phyloP scores from a whole-genome alignment of 1,284 basidiomycete species.

The Hypsizygus ulmarius region DNA sequence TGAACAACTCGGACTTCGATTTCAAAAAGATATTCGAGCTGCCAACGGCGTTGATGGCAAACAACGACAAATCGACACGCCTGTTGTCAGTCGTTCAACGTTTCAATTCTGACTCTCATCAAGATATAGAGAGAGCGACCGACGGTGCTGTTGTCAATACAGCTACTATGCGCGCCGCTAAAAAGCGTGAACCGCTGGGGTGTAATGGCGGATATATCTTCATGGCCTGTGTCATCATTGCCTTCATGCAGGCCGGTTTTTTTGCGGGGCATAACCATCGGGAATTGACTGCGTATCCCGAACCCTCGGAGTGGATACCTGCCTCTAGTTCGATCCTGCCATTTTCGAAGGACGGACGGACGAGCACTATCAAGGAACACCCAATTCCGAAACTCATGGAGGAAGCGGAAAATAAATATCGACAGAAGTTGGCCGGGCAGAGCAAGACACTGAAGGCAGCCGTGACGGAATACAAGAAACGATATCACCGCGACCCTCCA shows the following conservation, averaged over 20 bases:
- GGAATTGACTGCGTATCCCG: constrained; percentile 11
- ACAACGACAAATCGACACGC: constrained; percentile 5
- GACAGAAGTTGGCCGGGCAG: constrained; percentile 66
- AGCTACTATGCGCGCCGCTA: constrained; percentile 16
- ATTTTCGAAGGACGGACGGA: constrained; percentile 10
- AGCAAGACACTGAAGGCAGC: constrained; percentile 75
- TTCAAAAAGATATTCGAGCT: not conserved
- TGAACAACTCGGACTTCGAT: too few species aligned
- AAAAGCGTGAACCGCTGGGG: constrained; percentile 12
- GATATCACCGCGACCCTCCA: constrained; percentile 81
- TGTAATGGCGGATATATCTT: constrained; percentile 43
- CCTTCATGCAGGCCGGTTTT: constrained; percentile 59
- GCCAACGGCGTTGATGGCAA: constrained; percentile 3
- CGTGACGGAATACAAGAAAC: constrained; percentile 71
- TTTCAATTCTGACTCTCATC: not conserved
- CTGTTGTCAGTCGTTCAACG: not conserved
- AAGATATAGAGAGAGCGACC: not conserved
- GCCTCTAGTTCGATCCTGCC: constrained; percentile 1
- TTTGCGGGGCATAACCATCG: constrained; percentile 29
- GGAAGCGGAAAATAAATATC: constrained; percentile 68
- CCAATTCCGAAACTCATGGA: constrained; percentile 83
- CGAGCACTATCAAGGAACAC: constrained; percentile 44
- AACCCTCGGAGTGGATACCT: constrained; percentile 13
- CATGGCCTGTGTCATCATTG: constrained; percentile 42
- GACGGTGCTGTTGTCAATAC: not conserved